A percentile compares a stretch with the other conserved stretches of the same genome.
phyloP scores from a whole-genome alignment of 108 stramenopile genomes.

The Skeletonema potamos region DNA sequence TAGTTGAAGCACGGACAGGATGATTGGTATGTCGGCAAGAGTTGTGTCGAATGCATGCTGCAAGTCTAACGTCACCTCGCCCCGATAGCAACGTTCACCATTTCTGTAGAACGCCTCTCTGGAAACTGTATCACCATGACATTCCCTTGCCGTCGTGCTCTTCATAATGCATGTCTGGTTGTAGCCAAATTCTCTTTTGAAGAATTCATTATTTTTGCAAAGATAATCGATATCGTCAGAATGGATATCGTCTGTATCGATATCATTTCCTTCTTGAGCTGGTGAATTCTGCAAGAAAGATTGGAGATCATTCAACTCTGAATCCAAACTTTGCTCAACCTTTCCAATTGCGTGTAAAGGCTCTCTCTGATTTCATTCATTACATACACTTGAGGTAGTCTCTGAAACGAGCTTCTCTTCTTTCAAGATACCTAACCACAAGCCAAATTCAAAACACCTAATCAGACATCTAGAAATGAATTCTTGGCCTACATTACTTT shows the following conservation, averaged over 20 bases:
- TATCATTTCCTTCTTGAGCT: neutral
- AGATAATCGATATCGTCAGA: too few species aligned
- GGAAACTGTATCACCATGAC: neutral
- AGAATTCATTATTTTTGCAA: neutral
- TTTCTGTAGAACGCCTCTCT: constrained; percentile 65
- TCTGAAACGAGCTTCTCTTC: too few species aligned
- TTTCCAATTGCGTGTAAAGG: neutral
- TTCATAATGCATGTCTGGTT: neutral
- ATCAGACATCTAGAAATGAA: too few species aligned
- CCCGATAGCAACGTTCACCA: constrained; percentile 66
- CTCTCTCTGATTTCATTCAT: neutral
- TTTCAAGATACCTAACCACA: too few species aligned
- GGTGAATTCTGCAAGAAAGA: neutral
- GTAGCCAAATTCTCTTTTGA: constrained; percentile 2
- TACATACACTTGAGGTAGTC: too few species aligned
- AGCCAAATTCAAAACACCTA: too few species aligned
- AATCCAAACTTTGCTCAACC: neutral
- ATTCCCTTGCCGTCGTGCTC: neutral
- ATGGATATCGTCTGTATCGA: neutral
- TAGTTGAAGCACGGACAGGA: constrained; percentile 69
- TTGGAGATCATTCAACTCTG: neutral
- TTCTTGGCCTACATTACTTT: neutral
- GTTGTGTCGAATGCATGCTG: constrained; percentile 37
- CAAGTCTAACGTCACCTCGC: constrained; percentile 52
- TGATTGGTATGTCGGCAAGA: constrained; percentile 64